Conservation (phyloP, 2,329 filamentous ascomycete species). For the Thelonectria olida region DNA sequence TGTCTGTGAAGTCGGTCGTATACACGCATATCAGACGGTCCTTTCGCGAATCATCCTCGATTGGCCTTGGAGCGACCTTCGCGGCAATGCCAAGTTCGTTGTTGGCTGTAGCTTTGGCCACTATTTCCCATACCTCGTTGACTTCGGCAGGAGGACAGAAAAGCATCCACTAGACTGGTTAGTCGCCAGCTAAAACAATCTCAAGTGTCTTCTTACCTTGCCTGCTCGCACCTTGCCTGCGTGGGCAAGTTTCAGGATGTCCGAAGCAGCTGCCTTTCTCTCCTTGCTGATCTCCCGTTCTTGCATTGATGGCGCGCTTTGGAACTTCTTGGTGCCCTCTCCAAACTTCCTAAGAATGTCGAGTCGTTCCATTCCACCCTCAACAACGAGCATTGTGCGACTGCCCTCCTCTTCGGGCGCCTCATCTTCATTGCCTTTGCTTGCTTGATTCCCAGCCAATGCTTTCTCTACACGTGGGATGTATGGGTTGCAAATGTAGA, state of each 20-base stretch:
- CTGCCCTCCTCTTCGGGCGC: slow-evolving; percentile 56
- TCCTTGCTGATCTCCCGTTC: slow-evolving; percentile 60
- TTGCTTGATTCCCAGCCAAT: slow-evolving; percentile 46
- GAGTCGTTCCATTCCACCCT: slow-evolving; percentile 62
- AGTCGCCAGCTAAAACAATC: slow-evolving; percentile 32
- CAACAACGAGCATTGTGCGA: slow-evolving; percentile 58
- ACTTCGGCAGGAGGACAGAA: slow-evolving; percentile 66
- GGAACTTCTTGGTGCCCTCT: slow-evolving; percentile 52
- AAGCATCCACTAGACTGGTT: slow-evolving; percentile 74
- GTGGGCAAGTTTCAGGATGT: slow-evolving; percentile 70
- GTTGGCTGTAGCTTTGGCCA: slow-evolving; percentile 73
- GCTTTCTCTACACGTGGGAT: slow-evolving; percentile 48
- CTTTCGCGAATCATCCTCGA: slow-evolving; percentile 48
- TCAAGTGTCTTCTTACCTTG: slow-evolving; percentile 61
- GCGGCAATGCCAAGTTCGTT: slow-evolving; percentile 76
- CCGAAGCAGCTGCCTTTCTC: slow-evolving; percentile 57
- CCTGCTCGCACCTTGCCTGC: slow-evolving; percentile 68
- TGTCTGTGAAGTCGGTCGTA: slow-evolving; percentile 77
- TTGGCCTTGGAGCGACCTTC: slow-evolving; percentile 72
- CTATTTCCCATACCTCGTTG: slow-evolving; percentile 69
- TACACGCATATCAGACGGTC: slow-evolving; percentile 79
- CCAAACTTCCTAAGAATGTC: slow-evolving; percentile 59
- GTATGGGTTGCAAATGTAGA: slow-evolving; percentile 76
- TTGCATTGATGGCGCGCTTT: slow-evolving; percentile 46
- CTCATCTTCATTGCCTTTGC: slow-evolving; percentile 59